Percentiles rank a stretch among this genome's conserved stretches.
Evolutionary conservation across 2,329 filamentous ascomycete genomes (phyloP).

Genomic region (Aspergillus vadensis): DNA sequence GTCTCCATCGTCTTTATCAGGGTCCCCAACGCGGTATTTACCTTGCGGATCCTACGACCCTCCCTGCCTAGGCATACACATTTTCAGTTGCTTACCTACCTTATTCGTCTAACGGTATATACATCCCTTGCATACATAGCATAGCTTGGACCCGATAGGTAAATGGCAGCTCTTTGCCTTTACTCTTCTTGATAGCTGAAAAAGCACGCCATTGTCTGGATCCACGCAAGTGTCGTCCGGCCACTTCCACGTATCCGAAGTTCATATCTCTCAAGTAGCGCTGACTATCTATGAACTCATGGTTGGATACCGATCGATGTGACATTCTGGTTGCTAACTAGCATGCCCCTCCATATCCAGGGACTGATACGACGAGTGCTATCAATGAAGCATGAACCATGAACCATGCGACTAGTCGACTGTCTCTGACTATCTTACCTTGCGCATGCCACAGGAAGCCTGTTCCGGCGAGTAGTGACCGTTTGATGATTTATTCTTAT

Average conservation of each 20-base stretch:
- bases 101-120: neutral
- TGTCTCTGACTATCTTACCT: conserved; percentile 56
- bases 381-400: neutral
- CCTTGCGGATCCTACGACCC: neutral
- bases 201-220: conserved; percentile 31
- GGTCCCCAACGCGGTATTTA: neutral
- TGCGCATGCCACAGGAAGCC: conserved; percentile 50
- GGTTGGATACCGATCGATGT: conserved; percentile 43
- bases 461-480: conserved; percentile 46
- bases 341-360: conserved; percentile 49
- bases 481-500: no score
- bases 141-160: neutral
- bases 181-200: neutral
- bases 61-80: neutral
- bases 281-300: conserved; percentile 45
- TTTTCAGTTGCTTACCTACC: neutral
- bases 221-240: conserved; percentile 27
- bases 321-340: conserved; percentile 52
- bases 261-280: conserved; percentile 52
- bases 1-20: neutral
- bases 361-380: neutral
- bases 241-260: conserved; percentile 46
- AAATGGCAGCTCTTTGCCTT: neutral
- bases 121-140: conserved; percentile 1
- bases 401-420: conserved; percentile 50